A percentile compares a stretch with the other conserved stretches of the same genome.
phyloP scores from a whole-genome alignment of 2,329 filamentous ascomycete species.

The Epichloe typhina region DNA sequence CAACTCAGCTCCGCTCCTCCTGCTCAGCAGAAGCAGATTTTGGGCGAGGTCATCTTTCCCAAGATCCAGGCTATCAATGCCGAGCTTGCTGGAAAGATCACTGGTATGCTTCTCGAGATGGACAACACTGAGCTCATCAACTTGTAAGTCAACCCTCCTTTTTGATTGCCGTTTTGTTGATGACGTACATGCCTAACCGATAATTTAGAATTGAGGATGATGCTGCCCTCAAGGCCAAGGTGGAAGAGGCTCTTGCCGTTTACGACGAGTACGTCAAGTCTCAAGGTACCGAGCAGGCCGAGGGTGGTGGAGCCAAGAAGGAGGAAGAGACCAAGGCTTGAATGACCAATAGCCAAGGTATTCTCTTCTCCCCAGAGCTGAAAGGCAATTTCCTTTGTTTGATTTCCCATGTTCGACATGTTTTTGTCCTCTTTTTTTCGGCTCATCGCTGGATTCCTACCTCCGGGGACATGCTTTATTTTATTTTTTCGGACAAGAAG shows the following conservation, averaged over 20 bases:
- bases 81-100: conserved; percentile 96
- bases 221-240: conserved; percentile 79
- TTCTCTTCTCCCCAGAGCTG: conserved; percentile 4
- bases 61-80: conserved; percentile 95
- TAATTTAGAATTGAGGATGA: conserved; percentile 73
- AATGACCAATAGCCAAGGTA: conserved; percentile 3
- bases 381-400: conserved; percentile 6
- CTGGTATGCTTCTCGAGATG: conserved; percentile 99
- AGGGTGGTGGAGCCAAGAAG: conserved; percentile 32
- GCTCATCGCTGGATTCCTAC: background rate
- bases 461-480: conserved; percentile 4
- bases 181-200: background rate
- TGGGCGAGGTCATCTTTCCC: conserved; percentile 94
- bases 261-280: conserved; percentile 98
- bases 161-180: background rate
- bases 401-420: conserved; percentile 18
- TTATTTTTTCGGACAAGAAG: conserved; percentile 2
- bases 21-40: conserved; percentile 92
- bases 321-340: conserved; percentile 35
- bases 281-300: conserved; percentile 33
- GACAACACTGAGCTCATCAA: conserved; percentile 88
- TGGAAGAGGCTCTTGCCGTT: conserved; percentile 90
- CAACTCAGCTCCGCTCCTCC: conserved; percentile 46
- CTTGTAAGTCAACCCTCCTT: conserved; percentile 57
- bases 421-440: background rate